Evolutionary conservation across 1,284 basidiomycete genomes (phyloP).

Genomic region (Sporisorium scitamineum): DNA sequence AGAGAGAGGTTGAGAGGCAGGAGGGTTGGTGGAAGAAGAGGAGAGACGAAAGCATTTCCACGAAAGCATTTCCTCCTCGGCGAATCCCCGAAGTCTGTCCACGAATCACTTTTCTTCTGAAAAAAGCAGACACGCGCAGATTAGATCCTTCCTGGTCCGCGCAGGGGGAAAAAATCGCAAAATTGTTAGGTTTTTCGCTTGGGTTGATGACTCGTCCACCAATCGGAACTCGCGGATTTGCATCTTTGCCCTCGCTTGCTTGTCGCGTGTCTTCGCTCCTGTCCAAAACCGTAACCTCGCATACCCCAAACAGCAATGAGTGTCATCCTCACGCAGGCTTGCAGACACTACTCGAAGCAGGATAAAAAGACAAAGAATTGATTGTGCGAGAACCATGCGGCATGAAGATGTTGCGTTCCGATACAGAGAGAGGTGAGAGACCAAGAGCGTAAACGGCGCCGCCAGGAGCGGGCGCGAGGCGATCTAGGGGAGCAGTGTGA

Average conservation of each 20-base stretch:
- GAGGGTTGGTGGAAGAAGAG: not conserved
- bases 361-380: slow-evolving; percentile 20
- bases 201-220: slow-evolving; percentile 31
- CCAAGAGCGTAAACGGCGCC: slow-evolving; percentile 6
- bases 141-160: slow-evolving; percentile 16
- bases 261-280: not conserved
- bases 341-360: not conserved
- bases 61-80: slow-evolving; percentile 20
- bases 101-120: slow-evolving; percentile 1
- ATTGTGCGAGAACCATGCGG: slow-evolving; percentile 33
- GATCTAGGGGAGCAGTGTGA: slow-evolving; percentile 2
- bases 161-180: not conserved
- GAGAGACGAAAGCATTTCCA: not conserved
- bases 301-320: not conserved
- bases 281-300: not conserved
- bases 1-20: not conserved
- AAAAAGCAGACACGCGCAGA: slow-evolving; percentile 1
- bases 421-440: slow-evolving; percentile 8
- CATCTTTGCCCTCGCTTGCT: not conserved
- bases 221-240: slow-evolving; percentile 38
- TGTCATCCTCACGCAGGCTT: not conserved
- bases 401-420: slow-evolving; percentile 32
- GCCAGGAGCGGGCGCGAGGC: slow-evolving; percentile 12
- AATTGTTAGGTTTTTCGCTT: not conserved
- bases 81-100: slow-evolving; percentile 19